Conservation (phyloP, 345 rosid species). For the Turritis glabra region DNA sequence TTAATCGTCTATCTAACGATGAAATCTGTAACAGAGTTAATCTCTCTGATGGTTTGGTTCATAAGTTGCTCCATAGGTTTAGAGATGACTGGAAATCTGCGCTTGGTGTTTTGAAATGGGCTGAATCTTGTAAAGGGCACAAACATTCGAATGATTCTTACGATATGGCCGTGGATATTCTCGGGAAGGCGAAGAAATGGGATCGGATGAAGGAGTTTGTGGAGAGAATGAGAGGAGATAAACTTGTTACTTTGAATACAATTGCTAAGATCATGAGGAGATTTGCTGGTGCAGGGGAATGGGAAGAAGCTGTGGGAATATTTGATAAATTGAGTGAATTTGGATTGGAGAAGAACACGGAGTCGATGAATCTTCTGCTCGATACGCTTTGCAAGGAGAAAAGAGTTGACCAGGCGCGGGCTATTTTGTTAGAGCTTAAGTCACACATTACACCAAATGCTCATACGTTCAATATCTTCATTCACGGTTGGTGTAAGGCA, state of each 20-base stretch:
- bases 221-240: constrained; percentile 51
- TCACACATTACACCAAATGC: constrained; percentile 60
- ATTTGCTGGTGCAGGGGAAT: constrained; percentile 69
- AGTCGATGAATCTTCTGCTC: constrained; percentile 73
- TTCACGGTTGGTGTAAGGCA: constrained; percentile 89
- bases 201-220: constrained; percentile 61
- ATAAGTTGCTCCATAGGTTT: constrained; percentile 58
- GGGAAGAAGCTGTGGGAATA: constrained; percentile 72
- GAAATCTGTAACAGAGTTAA: constrained; percentile 39
- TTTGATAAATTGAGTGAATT: constrained; percentile 64
- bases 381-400: constrained; percentile 85
- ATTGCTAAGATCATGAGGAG: constrained; percentile 81
- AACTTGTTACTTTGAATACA: constrained; percentile 51
- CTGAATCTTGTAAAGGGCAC: constrained; percentile 49
- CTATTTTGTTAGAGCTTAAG: constrained; percentile 58
- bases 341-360: constrained; percentile 68
- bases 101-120: constrained; percentile 74
- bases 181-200: constrained; percentile 72
- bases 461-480: constrained; percentile 74
- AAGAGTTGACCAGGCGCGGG: constrained; percentile 65
- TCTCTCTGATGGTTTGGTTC: constrained; percentile 50
- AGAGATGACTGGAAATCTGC: constrained; percentile 88
- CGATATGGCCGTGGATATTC: constrained; percentile 65
- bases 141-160: constrained; percentile 45
- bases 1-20: constrained; percentile 45